Conservation (phyloP, 495 filamentous ascomycete genomes). For the Trypethelium eluteriae region DNA sequence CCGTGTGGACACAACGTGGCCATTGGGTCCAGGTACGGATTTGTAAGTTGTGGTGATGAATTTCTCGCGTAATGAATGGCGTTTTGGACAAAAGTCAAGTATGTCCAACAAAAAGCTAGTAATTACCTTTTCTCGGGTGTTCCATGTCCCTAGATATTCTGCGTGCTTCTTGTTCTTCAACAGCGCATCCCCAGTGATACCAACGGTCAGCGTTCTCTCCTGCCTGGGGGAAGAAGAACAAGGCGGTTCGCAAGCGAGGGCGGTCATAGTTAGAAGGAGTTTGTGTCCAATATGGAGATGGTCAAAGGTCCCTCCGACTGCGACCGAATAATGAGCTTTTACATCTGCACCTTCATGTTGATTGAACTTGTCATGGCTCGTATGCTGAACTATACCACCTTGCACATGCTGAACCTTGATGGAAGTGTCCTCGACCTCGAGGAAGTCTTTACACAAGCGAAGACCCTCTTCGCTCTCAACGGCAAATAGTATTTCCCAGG, state of each 20-base stretch:
- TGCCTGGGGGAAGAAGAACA: conserved; percentile 37
- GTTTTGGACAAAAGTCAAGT: conserved; percentile 48
- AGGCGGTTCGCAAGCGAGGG: conserved; percentile 51
- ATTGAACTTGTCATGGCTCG: background rate
- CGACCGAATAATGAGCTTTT: conserved; percentile 50
- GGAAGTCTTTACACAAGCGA: conserved; percentile 18
- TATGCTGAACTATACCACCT: conserved; percentile 25
- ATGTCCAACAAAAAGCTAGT: conserved; percentile 65
- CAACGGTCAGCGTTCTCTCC: conserved; percentile 58
- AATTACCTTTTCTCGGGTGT: conserved; percentile 57
- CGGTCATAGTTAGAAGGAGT: conserved; percentile 76
- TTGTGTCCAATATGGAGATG: conserved; percentile 96
- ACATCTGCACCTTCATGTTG: conserved; percentile 13
- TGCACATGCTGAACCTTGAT: conserved; percentile 41
- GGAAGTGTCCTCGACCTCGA: conserved; percentile 26
- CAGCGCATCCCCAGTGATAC: conserved; percentile 80
- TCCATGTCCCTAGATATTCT: conserved; percentile 71
- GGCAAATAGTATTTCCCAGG: conserved; percentile 65
- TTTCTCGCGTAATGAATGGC: conserved; percentile 27
- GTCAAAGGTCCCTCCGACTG: conserved; percentile 94
- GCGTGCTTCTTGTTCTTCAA: conserved; percentile 82
- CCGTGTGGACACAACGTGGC: conserved; percentile 43
- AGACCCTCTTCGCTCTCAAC: conserved; percentile 51
- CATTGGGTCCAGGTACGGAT: conserved; percentile 42
- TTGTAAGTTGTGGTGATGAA: conserved; percentile 28